A percentile compares a stretch with the other conserved stretches of the same genome.
Conservation (phyloP, 129 eudicot genomes). For the Apium graveolens region DNA sequence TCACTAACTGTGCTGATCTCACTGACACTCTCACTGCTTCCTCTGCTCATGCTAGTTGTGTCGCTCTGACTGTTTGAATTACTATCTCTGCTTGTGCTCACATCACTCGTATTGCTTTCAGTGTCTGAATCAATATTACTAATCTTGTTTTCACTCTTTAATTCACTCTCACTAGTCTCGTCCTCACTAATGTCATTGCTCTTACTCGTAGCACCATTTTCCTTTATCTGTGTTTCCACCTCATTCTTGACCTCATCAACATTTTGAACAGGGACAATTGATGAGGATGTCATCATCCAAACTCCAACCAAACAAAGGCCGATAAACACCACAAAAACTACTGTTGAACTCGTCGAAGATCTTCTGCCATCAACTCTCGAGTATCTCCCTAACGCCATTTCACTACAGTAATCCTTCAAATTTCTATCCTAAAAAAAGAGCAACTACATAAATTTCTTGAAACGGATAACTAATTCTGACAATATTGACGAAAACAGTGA, state of each 20-base stretch:
- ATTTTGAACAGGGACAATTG: conserved; percentile 61
- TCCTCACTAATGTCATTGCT: conserved; percentile 30
- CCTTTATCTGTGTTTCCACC: background rate
- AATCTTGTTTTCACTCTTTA: conserved; percentile 5
- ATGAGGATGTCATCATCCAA: conserved; percentile 99
- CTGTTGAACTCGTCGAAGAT: conserved; percentile 53
- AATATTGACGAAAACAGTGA: no score
- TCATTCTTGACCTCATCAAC: conserved; percentile 20
- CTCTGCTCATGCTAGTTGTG: conserved; percentile 22
- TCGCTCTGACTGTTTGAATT: conserved; percentile 53
- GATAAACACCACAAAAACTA: conserved; percentile 77
- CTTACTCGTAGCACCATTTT: background rate
- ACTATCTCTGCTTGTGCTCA: conserved; percentile 26
- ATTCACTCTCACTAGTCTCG: conserved; percentile 10
- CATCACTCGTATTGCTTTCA: conserved; percentile 7
- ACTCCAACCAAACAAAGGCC: conserved; percentile 92
- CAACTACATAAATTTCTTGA: background rate
- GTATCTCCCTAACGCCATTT: conserved; percentile 78
- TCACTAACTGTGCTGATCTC: background rate
- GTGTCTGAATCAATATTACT: conserved; percentile 18
- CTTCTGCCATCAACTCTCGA: conserved; percentile 74
- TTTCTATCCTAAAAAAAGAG: background rate
- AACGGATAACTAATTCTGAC: background rate
- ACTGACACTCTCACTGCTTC: background rate
- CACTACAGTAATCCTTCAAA: background rate